These are phyloP conservation scores for Entoloma clypeatum DNA, from an alignment of 1,284 basidiomycete species.

Conservation along the genomic window DNA sequence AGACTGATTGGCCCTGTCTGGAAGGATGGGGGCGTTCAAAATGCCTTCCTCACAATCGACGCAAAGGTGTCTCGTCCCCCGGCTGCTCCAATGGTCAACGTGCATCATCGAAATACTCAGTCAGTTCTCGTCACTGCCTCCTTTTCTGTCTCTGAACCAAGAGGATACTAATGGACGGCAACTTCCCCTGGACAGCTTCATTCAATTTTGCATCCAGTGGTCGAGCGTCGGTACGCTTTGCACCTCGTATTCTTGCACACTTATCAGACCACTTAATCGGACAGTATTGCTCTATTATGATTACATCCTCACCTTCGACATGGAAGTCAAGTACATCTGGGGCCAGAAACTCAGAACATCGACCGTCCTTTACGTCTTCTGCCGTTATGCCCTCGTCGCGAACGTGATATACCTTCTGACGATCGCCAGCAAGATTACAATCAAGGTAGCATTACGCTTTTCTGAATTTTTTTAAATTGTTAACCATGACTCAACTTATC, in stretches of 20 bases:
- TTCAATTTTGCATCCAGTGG: slow-evolving; percentile 18
- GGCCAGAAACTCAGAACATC: slow-evolving; percentile 19
- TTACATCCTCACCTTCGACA: slow-evolving; percentile 21
- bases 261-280: neutral
- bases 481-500: neutral
- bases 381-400: slow-evolving; percentile 24
- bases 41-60: no score
- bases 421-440: slow-evolving; percentile 17
- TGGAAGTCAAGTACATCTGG: slow-evolving; percentile 25
- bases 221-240: slow-evolving; percentile 11
- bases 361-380: slow-evolving; percentile 21
- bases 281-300: slow-evolving; percentile 22
- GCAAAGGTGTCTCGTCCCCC: no score
- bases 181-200: slow-evolving; percentile 15
- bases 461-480: neutral
- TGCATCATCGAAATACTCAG: no score
- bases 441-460: slow-evolving; percentile 12
- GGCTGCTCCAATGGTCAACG: no score
- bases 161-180: no score
- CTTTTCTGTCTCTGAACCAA: no score
- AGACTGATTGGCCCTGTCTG: no score
- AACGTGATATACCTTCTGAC: slow-evolving; percentile 24
- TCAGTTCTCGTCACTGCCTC: no score
- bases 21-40: no score
- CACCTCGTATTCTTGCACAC: neutral